Evolutionary conservation across 306 rosid genomes (phyloP), one percentile per base, ranked within the genome.

Genomic region (Vicia faba): DNA sequence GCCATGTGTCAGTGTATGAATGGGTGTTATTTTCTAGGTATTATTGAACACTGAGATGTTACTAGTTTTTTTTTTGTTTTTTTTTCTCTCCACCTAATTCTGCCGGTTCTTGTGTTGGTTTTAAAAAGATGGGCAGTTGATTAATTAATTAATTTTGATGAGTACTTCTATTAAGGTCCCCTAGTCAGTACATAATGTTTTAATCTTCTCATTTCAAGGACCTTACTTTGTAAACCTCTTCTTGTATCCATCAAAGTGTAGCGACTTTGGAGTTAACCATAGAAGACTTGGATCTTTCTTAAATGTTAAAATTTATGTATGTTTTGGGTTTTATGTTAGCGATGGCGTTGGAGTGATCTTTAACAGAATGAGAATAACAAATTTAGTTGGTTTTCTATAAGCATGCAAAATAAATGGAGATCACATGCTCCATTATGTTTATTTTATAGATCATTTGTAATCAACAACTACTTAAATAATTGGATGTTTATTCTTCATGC

Each of bases 1-100:
- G 7, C 7, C 7, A 33, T 33, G 64, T 81, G 61, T 69, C 77
- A 72, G 56, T 77, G 64, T 73, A 79, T 70, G 61, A 78, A 81
- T 79, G 85, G 67, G 80, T 79, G 79, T 75, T 81, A 53, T 77
- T 72, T 63, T 72, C 73, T 80, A 78, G 88, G 80, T 77, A 60
- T 74, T 83, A 60, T 74, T 83, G 83, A 41, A 80, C 72, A 54
- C 45, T 73, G 75, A 79, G 82, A 76, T 71, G 45, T 75, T 67
- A 66, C 43, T 79, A 72, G 78, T 75, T 16, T 29, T 26, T 75
- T 69, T 51, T 71, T 53, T 8, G n/a, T 45, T 68, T 53, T 70
- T 20, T 13, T 66, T 78, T 40, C 70, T 57, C 41, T 57, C 41
- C 58, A 11, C 73, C 83, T 69, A 26, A 55, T 55, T 55, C 7